These are phyloP conservation scores for Wickerhamomyces bovis DNA, from an alignment of 805 yeast genomes.

Conservation along the genomic window DNA sequence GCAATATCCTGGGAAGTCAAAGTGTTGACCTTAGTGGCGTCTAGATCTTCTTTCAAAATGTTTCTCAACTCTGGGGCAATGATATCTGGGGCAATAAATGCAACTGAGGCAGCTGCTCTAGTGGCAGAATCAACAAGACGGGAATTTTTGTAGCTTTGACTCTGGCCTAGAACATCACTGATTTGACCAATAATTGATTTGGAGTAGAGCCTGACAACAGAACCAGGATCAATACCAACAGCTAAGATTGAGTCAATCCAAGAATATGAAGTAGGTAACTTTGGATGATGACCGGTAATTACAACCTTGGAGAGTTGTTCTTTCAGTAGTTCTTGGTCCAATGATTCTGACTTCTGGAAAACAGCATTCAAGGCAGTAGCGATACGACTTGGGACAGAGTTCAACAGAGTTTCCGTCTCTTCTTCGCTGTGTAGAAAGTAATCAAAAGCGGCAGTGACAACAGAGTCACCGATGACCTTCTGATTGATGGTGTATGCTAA, in stretches of 20 bases:
- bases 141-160: constrained; percentile 20
- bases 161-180: constrained; percentile 14
- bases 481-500: constrained; percentile 31
- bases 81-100: constrained; percentile 55
- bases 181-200: constrained; percentile 17
- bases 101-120: constrained; percentile 39
- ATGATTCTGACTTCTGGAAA: constrained; percentile 23
- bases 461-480: constrained; percentile 34
- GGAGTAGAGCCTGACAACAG: constrained; percentile 34
- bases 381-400: constrained; percentile 25
- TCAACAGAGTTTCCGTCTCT: constrained; percentile 12
- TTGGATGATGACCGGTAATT: constrained; percentile 38
- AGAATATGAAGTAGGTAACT: constrained; percentile 38
- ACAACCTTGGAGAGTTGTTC: constrained; percentile 34
- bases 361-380: constrained; percentile 34
- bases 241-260: constrained; percentile 77
- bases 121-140: constrained; percentile 47
- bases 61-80: constrained; percentile 46
- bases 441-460: constrained; percentile 38
- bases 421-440: constrained; percentile 14
- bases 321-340: constrained; percentile 20
- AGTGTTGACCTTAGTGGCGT: constrained; percentile 6
- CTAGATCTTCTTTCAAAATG: constrained; percentile 38
- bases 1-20: constrained; percentile 45
- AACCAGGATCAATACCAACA: constrained; percentile 59